Conservation (phyloP, 345 rosid genomes). For the Diplotaxis tenuifolia region DNA sequence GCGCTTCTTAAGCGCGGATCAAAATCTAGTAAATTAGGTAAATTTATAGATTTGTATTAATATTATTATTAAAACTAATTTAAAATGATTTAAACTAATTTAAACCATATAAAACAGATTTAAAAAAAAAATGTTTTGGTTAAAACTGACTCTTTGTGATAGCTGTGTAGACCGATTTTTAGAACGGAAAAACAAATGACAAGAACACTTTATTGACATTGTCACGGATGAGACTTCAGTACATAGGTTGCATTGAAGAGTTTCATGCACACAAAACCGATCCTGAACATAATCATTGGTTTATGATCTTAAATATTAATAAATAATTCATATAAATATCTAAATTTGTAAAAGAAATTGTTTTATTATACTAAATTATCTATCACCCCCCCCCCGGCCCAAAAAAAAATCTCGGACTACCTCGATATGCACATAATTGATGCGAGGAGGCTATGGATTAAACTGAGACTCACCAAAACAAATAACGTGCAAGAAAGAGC, state of each 20-base stretch:
- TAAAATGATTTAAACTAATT: too few relatives aligned
- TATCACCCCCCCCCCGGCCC: too few relatives aligned
- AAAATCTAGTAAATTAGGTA: too few relatives aligned
- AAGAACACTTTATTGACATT: not conserved
- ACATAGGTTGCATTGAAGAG: too few relatives aligned
- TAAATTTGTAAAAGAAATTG: not conserved
- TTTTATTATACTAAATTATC: not conserved
- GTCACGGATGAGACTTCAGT: constrained; percentile 11
- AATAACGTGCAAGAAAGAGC: constrained; percentile 77
- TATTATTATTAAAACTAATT: too few relatives aligned
- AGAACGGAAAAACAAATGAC: constrained; percentile 26
- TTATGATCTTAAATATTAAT: not conserved
- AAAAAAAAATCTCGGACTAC: not conserved
- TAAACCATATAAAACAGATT: too few relatives aligned
- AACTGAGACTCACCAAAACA: constrained; percentile 64
- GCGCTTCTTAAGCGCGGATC: too few relatives aligned
- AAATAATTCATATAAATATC: not conserved
- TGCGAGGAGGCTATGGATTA: constrained; percentile 80
- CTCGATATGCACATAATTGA: constrained; percentile 52
- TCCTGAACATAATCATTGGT: not conserved
- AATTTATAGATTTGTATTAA: too few relatives aligned
- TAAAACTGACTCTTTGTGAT: too few relatives aligned
- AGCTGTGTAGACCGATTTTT: too few relatives aligned
- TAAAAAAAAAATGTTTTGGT: too few relatives aligned
- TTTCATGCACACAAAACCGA: not conserved